Evolutionary conservation across 345 rosid genomes (phyloP).

Genomic region (Toxicodendron radicans): DNA sequence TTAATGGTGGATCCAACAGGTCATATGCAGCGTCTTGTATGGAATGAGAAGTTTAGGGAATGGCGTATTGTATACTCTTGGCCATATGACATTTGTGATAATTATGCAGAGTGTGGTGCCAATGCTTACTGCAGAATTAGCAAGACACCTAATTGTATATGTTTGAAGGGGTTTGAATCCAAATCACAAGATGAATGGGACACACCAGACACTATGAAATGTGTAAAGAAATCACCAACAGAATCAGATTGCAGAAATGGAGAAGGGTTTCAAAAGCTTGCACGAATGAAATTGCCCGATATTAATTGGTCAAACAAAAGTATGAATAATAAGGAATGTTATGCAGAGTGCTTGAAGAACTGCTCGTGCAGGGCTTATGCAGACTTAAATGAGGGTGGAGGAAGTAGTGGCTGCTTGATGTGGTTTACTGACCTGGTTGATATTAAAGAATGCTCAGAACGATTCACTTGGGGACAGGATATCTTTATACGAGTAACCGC

Average conservation of each 20-base stretch:
- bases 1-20: slow-evolving; percentile 21
- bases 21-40: slow-evolving; percentile 9
- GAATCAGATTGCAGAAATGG: slow-evolving; percentile 16
- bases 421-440: slow-evolving; percentile 35
- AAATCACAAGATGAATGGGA: slow-evolving; percentile 6
- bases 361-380: background rate
- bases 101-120: slow-evolving; percentile 30
- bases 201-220: background rate
- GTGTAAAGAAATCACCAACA: background rate
- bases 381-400: slow-evolving; percentile 8
- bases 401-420: slow-evolving; percentile 36
- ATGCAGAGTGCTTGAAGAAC: slow-evolving; percentile 4
- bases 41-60: slow-evolving; percentile 7
- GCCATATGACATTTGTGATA: slow-evolving; percentile 29
- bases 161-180: slow-evolving; percentile 18
- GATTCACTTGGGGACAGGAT: slow-evolving; percentile 22
- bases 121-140: slow-evolving; percentile 13
- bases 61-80: background rate
- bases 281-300: slow-evolving; percentile 24
- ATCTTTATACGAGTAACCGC: slow-evolving; percentile 24
- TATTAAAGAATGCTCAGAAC: background rate
- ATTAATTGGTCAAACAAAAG: slow-evolving; percentile 2
- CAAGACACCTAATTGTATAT: background rate
- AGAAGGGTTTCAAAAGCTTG: slow-evolving; percentile 16
- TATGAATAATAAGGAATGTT: slow-evolving; percentile 25